Percentiles rank a stretch among this genome's conserved stretches.
These are phyloP conservation scores for Leishmania turanica DNA, from an alignment of 208 protist species.

Conservation along the genomic window DNA sequence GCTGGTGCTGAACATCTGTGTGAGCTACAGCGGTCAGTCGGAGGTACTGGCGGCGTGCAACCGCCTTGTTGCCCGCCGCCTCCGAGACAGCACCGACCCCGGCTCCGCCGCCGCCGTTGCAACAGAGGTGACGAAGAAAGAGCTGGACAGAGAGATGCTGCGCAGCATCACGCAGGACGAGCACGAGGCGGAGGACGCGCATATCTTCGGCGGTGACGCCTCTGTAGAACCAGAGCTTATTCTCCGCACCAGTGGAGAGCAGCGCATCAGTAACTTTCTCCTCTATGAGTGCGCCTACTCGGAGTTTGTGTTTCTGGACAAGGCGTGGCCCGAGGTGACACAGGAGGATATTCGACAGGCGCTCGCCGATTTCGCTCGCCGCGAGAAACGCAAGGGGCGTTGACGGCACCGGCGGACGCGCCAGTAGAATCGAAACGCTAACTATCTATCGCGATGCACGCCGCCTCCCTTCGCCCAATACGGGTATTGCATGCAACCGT, in stretches of 20 bases:
- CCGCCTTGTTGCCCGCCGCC: constrained; percentile 35
- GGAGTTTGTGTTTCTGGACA: constrained; percentile 77
- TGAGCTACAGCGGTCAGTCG: constrained; percentile 88
- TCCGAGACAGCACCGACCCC: constrained; percentile 4
- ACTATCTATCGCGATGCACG: neutral
- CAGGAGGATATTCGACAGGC: constrained; percentile 44
- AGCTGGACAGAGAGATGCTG: constrained; percentile 78
- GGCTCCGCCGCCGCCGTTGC: neutral
- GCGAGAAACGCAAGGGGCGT: constrained; percentile 50
- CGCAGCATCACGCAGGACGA: constrained; percentile 77
- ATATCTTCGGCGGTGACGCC: constrained; percentile 34
- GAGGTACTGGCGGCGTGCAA: constrained; percentile 75
- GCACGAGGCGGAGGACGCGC: constrained; percentile 58
- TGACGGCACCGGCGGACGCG: constrained; percentile 10
- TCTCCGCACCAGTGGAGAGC: constrained; percentile 86
- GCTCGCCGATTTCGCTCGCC: constrained; percentile 49
- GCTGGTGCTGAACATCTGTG: constrained; percentile 85
- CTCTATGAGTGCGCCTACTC: constrained; percentile 89
- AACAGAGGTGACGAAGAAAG: constrained; percentile 41
- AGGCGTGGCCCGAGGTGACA: constrained; percentile 83
- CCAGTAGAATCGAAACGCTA: neutral
- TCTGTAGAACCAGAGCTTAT: constrained; percentile 79
- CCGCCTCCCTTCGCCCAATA: neutral
- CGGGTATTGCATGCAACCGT: too few species aligned
- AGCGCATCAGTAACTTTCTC: constrained; percentile 89